Conservation (phyloP, 1,284 basidiomycete genomes). For the Mrakiaceae sp. region DNA sequence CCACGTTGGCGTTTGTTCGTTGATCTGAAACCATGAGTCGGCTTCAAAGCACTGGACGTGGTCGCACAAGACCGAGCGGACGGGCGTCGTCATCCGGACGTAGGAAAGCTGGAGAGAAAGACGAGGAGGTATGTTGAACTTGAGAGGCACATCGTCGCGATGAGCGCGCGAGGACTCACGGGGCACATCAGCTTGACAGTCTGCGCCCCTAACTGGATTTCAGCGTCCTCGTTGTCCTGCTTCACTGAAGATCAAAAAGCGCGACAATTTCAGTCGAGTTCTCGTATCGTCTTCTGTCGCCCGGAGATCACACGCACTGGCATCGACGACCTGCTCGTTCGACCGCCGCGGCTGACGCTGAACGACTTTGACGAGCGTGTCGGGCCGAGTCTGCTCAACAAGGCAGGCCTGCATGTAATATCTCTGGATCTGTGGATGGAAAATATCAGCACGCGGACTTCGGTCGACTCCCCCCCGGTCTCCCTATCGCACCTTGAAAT, state of each 20-base stretch:
- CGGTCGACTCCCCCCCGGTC: not conserved
- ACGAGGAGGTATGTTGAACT: too few relatives aligned
- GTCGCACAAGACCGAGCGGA: constrained; percentile 71
- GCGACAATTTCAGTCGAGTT: too few relatives aligned
- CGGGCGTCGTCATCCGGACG: constrained; percentile 71
- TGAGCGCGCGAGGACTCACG: constrained; percentile 42
- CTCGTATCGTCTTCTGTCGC: too few relatives aligned
- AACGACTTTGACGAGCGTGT: constrained; percentile 53
- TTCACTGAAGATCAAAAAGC: constrained; percentile 44
- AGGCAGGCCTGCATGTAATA: constrained; percentile 75
- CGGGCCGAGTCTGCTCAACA: constrained; percentile 58
- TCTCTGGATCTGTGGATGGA: constrained; percentile 43
- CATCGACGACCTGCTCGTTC: constrained; percentile 51
- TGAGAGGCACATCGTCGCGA: too few relatives aligned
- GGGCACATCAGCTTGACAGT: constrained; percentile 86
- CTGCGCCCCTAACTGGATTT: constrained; percentile 73
- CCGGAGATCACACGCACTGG: constrained; percentile 21
- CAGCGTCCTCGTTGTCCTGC: constrained; percentile 54
- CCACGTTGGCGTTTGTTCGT: constrained; percentile 95
- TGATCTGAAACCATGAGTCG: constrained; percentile 82
- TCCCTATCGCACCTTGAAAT: constrained; percentile 24
- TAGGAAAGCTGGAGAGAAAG: constrained; percentile 58
- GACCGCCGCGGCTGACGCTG: constrained; percentile 53
- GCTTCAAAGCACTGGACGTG: constrained; percentile 97
- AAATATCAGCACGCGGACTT: not conserved